Conservation (phyloP, 2,329 filamentous ascomycete species). For the Pseudocercospora vitis region DNA sequence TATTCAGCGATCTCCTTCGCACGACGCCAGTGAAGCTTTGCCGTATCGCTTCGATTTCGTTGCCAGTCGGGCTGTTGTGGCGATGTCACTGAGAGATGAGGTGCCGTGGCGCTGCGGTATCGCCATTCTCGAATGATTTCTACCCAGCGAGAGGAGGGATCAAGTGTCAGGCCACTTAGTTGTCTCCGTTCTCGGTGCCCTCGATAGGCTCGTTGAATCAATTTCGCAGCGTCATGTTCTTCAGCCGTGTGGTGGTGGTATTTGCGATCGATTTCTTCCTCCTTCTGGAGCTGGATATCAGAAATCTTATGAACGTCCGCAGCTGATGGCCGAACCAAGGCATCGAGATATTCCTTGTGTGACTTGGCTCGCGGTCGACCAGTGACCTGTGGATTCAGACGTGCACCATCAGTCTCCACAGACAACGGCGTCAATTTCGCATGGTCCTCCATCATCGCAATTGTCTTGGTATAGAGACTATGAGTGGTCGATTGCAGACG, state of each 20-base stretch:
- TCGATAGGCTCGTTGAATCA: constrained; percentile 63
- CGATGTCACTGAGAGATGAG: constrained; percentile 15
- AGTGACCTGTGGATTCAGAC: neutral
- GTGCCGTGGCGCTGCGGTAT: constrained; percentile 30
- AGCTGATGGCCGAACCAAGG: constrained; percentile 24
- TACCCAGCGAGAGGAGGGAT: constrained; percentile 68
- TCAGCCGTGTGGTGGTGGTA: constrained; percentile 28
- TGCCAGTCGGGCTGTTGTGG: neutral
- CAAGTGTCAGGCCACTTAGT: constrained; percentile 65
- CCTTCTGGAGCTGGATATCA: constrained; percentile 29
- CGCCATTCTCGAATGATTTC: constrained; percentile 53
- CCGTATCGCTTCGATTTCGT: constrained; percentile 15
- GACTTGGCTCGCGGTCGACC: constrained; percentile 20
- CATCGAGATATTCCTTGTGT: constrained; percentile 32
- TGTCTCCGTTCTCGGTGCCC: constrained; percentile 73
- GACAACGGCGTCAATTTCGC: neutral
- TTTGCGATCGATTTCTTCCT: constrained; percentile 28
- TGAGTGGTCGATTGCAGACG: neutral
- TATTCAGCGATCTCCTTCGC: constrained; percentile 67
- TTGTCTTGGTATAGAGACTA: neutral
- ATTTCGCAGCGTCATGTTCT: constrained; percentile 33
- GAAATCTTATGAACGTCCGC: constrained; percentile 28
- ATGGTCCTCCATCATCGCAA: neutral
- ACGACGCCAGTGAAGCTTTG: constrained; percentile 73
- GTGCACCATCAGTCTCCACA: neutral